Evolutionary conservation across 108 stramenopile species (phyloP), one percentile per base, ranked within the genome.

Genomic region (Nannochloropsis gaditana): DNA sequence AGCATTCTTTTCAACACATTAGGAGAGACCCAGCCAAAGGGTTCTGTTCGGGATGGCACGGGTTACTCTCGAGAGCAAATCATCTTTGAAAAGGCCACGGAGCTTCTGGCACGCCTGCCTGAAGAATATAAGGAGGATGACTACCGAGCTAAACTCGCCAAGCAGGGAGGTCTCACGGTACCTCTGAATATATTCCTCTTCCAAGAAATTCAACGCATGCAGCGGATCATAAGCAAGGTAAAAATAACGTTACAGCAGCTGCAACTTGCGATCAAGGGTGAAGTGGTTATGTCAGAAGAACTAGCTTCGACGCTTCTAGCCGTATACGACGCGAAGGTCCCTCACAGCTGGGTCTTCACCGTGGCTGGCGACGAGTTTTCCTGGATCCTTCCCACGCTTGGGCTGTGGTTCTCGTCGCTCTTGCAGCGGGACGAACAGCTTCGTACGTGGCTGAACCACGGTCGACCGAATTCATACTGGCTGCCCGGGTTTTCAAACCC

Each of bases 401-500:
- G 94, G 9, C 91, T 93, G 11, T 96, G 95, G 95, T 95, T 96
- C 85, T 91, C 93, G 79, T 93, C 94, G 9, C 85, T 96, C 6
- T 84, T 94, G 10, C 85, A 83, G 19, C 92, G 95, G 84, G 94
- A 96, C 86, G 89, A 93, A 79, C 95, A 96, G 92, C 91, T 93
- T 80, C 86, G 94, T 5, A 85, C 80, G 15, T 96, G 95, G 95
- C 90, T 96, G 21, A 91, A 90, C 84, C 91, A 83, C 41, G 93
- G 94, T 6, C 89, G 89, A 42, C 93, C 94, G 43, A 93, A 90
- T 79, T 91, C 89, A 47, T 96, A 91, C 88, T 95, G 95, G 95
- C 83, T 96, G 41, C 93, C 95, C 6, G 94, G 95, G 6, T 95
- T 95, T 88, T 95, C 94, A 86, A 95, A 96, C 83, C 95, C 95